Conservation (phyloP, 805 yeast species). For the Brettanomyces naardenensis region DNA sequence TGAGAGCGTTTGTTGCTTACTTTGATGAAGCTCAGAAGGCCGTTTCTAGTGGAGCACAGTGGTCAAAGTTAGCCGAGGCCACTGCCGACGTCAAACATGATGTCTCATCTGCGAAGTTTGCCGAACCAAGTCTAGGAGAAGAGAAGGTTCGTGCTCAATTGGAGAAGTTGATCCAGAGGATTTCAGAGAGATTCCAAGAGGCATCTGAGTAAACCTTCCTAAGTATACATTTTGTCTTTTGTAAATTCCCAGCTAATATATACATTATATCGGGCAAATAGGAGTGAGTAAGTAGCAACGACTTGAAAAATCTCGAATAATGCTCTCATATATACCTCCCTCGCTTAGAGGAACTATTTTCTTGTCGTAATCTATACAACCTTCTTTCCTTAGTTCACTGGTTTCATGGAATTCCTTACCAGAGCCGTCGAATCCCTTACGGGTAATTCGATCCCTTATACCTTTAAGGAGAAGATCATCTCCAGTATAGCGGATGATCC, state of each 20-base stretch:
- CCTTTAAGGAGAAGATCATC: slow-evolving; percentile 35
- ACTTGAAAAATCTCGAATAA: too few relatives aligned
- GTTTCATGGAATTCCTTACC: slow-evolving; percentile 60
- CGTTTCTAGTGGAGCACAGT: slow-evolving; percentile 83
- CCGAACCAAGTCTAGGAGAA: slow-evolving; percentile 91
- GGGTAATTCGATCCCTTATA: slow-evolving; percentile 52
- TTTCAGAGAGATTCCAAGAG: slow-evolving; percentile 90
- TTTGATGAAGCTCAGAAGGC: slow-evolving; percentile 98
- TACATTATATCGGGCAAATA: too few relatives aligned
- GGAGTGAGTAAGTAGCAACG: too few relatives aligned
- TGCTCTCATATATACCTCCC: too few relatives aligned
- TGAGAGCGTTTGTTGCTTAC: slow-evolving; percentile 88
- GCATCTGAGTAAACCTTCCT: slow-evolving; percentile 89
- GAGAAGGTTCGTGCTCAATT: slow-evolving; percentile 69
- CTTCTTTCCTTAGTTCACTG: too few relatives aligned
- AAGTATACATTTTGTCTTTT: too few relatives aligned
- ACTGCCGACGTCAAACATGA: slow-evolving; percentile 89
- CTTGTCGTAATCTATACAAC: too few relatives aligned
- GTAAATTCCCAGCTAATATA: too few relatives aligned
- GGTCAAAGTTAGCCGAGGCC: slow-evolving; percentile 87
- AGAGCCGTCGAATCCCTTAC: slow-evolving; percentile 55
- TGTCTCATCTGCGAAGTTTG: slow-evolving; percentile 91
- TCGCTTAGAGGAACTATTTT: too few relatives aligned
- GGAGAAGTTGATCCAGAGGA: slow-evolving; percentile 61
- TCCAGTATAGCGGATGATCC: slow-evolving; percentile 19